Evolutionary conservation across 768 basidiomycete species (phyloP).

Genomic region (Xerocomellus chrysenteron): DNA sequence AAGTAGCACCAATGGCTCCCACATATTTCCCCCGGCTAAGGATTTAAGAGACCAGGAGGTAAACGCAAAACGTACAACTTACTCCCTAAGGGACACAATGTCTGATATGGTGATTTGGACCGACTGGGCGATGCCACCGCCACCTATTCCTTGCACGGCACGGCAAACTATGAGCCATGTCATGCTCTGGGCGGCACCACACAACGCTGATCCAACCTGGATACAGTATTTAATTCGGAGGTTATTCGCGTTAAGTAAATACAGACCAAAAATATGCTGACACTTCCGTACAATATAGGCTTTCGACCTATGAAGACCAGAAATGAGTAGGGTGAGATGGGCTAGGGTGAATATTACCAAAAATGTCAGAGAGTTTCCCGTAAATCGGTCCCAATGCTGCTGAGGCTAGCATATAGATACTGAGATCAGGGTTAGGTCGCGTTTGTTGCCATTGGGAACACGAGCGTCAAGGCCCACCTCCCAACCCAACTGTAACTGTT

Average conservation of each 20-base stretch:
- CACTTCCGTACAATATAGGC: constrained; percentile 34
- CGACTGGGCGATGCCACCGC: constrained; percentile 38
- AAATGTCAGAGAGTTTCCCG: constrained; percentile 46
- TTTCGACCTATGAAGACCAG: constrained; percentile 34
- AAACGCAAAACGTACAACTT: constrained; percentile 1
- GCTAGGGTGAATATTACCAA: constrained; percentile 24
- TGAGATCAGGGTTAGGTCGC: constrained; percentile 11
- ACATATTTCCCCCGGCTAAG: constrained; percentile 39
- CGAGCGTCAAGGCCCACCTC: constrained; percentile 26
- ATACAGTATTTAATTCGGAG: neutral
- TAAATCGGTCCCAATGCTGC: constrained; percentile 44
- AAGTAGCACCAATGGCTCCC: constrained; percentile 39
- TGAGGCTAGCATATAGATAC: constrained; percentile 48
- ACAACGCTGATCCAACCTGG: constrained; percentile 40
- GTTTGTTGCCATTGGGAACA: neutral
- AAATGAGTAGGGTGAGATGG: neutral
- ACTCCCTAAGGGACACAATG: constrained; percentile 37
- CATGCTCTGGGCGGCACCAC: constrained; percentile 45
- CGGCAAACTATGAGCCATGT: constrained; percentile 41
- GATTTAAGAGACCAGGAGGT: neutral
- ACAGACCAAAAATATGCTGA: constrained; percentile 38
- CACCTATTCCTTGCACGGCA: constrained; percentile 45
- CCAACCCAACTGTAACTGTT: constrained; percentile 52
- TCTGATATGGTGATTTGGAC: constrained; percentile 41
- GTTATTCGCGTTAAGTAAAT: neutral